These are phyloP conservation scores for Alternaria postmessia DNA, from an alignment of 2,329 filamentous ascomycete species.

Conservation along the genomic window DNA sequence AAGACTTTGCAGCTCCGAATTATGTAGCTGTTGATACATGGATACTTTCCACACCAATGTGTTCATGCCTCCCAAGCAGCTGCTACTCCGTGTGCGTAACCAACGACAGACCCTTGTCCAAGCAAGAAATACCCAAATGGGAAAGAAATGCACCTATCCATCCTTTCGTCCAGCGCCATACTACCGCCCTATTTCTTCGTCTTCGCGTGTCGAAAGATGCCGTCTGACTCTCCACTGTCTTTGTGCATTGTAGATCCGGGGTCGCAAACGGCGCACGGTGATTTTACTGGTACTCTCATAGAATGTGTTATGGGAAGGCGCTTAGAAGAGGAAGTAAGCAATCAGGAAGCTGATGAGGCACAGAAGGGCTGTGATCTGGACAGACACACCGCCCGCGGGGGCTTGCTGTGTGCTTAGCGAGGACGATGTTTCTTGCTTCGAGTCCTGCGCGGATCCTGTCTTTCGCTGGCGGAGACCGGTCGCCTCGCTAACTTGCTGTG, in stretches of 20 bases:
- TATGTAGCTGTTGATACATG: slow-evolving; percentile 45
- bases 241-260: slow-evolving; percentile 28
- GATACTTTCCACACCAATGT: slow-evolving; percentile 23
- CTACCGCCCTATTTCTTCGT: slow-evolving; percentile 14
- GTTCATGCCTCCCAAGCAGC: slow-evolving; percentile 18
- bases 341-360: slow-evolving; percentile 92
- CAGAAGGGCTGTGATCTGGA: slow-evolving; percentile 82
- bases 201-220: slow-evolving; percentile 11
- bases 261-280: slow-evolving; percentile 31
- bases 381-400: slow-evolving; percentile 77
- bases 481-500: slow-evolving; percentile 61
- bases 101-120: slow-evolving; percentile 31
- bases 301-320: slow-evolving; percentile 31
- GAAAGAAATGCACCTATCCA: slow-evolving; percentile 29
- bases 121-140: slow-evolving; percentile 31
- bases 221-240: slow-evolving; percentile 30
- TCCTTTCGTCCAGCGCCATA: slow-evolving; percentile 8
- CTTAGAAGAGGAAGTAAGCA: slow-evolving; percentile 94
- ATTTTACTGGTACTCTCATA: slow-evolving; percentile 22
- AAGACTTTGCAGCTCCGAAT: slow-evolving; percentile 31
- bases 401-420: slow-evolving; percentile 62
- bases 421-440: slow-evolving; percentile 60
- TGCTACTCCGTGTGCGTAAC: slow-evolving; percentile 33
- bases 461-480: slow-evolving; percentile 83
- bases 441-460: slow-evolving; percentile 62